A percentile compares a stretch with the other conserved stretches of the same genome.
Evolutionary conservation across 257 asterid species (phyloP).

Genomic region (Ocimum tenuiflorum): DNA sequence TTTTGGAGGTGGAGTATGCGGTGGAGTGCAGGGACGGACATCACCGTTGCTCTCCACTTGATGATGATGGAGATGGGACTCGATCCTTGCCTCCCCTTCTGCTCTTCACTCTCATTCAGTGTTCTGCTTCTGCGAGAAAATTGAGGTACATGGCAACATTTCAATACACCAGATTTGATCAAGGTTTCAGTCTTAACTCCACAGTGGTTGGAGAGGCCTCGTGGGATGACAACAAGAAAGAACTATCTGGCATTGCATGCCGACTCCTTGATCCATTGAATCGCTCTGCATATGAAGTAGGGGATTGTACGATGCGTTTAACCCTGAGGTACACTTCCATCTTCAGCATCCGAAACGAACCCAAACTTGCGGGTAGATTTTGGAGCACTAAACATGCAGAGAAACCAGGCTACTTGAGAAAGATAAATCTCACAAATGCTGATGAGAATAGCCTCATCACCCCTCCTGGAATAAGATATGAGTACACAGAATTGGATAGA

Average conservation of each 20-base stretch:
- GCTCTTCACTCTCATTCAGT: conserved; percentile 34
- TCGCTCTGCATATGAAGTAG: conserved; percentile 22
- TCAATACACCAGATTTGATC: not conserved
- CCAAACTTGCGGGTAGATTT: conserved; percentile 32
- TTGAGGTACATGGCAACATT: conserved; percentile 29
- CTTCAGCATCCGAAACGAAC: conserved; percentile 32
- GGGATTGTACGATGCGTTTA: conserved; percentile 50
- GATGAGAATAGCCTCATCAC: not conserved
- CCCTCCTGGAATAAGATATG: conserved; percentile 33
- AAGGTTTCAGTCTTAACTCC: conserved; percentile 15
- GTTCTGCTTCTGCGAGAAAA: conserved; percentile 31
- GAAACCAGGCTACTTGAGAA: conserved; percentile 35
- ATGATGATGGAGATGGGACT: not conserved
- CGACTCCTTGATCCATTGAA: conserved; percentile 25
- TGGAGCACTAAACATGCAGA: conserved; percentile 38
- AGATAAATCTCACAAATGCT: conserved; percentile 19
- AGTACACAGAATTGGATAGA: conserved; percentile 38
- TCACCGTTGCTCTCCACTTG: conserved; percentile 29
- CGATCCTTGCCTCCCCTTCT: conserved; percentile 30
- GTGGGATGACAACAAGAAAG: conserved; percentile 44
- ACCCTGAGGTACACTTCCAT: conserved; percentile 41
- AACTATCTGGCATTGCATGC: conserved; percentile 44
- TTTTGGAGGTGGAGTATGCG: conserved; percentile 35
- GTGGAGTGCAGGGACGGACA: conserved; percentile 20
- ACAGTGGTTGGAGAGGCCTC: conserved; percentile 54